A percentile compares a stretch with the other conserved stretches of the same genome.
Conservation (phyloP, 768 basidiomycete species). For the Trametes cubensis region DNA sequence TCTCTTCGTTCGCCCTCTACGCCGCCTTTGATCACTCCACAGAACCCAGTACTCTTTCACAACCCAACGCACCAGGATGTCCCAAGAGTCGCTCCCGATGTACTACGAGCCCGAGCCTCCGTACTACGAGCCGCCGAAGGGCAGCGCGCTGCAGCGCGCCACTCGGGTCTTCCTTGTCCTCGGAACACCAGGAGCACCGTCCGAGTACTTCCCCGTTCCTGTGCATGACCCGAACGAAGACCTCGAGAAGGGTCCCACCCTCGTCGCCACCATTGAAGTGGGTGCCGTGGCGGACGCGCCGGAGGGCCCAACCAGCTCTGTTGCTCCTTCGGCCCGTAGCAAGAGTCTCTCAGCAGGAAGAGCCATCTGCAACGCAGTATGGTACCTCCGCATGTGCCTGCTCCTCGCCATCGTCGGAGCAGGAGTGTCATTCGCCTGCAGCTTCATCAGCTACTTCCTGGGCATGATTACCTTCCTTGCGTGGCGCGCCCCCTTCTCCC, state of each 20-base stretch:
- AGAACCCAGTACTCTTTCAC: not conserved
- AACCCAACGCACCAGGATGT: not conserved
- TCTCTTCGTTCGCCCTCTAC: constrained; percentile 8
- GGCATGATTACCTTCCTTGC: not conserved
- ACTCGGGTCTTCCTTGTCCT: constrained; percentile 1
- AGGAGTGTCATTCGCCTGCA: not conserved
- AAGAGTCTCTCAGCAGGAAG: too few relatives aligned
- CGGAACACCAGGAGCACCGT: not conserved
- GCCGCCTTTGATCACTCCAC: not conserved
- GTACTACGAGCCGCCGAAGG: not conserved
- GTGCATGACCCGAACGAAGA: not conserved
- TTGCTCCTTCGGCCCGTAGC: not conserved
- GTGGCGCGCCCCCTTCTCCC: not conserved
- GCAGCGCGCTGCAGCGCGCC: not conserved
- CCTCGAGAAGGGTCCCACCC: not conserved
- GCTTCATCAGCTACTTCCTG: not conserved
- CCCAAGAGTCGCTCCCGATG: not conserved
- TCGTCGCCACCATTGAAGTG: not conserved
- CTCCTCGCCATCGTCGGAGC: constrained; percentile 2
- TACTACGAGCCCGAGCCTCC: not conserved
- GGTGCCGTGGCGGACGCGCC: not conserved
- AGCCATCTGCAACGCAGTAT: not conserved
- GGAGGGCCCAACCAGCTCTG: not conserved
- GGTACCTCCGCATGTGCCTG: constrained; percentile 5
- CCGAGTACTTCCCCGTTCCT: not conserved